Conservation (phyloP, 163 green algal genomes). For the Volvox carteri region DNA sequence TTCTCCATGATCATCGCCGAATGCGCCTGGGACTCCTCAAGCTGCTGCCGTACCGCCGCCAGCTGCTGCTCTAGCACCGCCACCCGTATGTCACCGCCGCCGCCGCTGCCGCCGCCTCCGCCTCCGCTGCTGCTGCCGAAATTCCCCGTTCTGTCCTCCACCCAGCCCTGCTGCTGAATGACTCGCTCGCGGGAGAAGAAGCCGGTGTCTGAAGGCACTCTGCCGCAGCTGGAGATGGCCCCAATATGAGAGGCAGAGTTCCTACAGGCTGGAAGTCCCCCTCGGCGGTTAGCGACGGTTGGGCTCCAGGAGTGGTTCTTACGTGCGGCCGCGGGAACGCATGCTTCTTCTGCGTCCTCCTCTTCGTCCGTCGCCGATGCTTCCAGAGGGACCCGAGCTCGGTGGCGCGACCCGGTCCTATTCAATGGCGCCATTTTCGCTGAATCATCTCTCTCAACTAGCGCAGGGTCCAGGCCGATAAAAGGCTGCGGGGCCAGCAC, state of each 20-base stretch:
- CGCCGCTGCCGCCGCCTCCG: background rate
- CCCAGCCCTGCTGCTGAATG: background rate
- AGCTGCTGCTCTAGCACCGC: slow-evolving; percentile 18
- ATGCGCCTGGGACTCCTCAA: background rate
- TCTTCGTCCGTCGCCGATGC: too few relatives aligned
- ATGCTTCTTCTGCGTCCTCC: background rate
- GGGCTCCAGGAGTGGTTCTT: background rate
- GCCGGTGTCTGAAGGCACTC: background rate
- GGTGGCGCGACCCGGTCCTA: background rate
- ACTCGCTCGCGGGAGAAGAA: background rate
- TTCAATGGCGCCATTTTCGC: background rate
- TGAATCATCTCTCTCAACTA: background rate
- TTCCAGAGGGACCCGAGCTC: background rate
- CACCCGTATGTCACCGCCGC: background rate
- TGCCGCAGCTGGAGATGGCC: background rate
- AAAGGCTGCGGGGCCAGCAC: background rate
- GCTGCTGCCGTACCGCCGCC: background rate
- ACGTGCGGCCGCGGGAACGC: background rate
- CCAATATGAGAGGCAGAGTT: background rate
- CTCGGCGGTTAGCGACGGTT: background rate
- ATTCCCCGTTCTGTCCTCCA: background rate
- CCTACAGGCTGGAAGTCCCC: background rate
- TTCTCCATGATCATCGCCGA: background rate
- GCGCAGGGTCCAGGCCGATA: background rate
- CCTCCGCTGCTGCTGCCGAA: too few relatives aligned